Base-by-base conservation (phyloP, 108 stramenopile species). In the Pseudonitzschia pungens region DNA sequence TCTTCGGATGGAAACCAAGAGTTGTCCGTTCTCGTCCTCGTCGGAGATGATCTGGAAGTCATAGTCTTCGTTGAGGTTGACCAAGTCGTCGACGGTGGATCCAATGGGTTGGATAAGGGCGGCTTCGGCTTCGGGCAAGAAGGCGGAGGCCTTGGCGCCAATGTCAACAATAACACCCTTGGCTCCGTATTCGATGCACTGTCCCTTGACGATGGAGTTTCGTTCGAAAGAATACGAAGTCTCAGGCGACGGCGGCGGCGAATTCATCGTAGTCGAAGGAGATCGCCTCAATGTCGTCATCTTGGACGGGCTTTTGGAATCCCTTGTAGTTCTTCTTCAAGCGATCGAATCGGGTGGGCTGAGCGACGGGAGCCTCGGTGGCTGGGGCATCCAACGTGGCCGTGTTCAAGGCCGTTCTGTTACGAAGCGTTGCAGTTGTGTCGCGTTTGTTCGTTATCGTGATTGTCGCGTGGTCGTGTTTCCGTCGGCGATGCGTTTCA, bases 1-100 rank as follows among this genome's bases (percentile, higher is more conserved):
- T 44, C 94, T 78, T 45, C 90, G 78, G 68, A 96, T 72, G 59
- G 93, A 95, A 22, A 98, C 94, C 29, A 90, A 62, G 50, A 96
- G 80, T 64, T 97, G 95, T 27, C 94, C 95, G 64, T 96, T 93
- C 71, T 96, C 94, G 58, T 96, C 93, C 82, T 96, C 96, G 27
- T 96, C 96, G 29, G 91, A 92, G 71, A 98, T 96, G 81, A 98
- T 94, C 85, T 96, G 90, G 68, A 97, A 96, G 22, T 94, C 86
- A 29, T 82, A 65, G 67, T 94, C 88, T 29, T 81, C 77, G 58
- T 94, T 92, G 45, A 97, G 74, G n/a, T 76, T 67, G 29, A 97
- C 89, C 15, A 93, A 45, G 32, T 85, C 82, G 64, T 86, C 83
- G 60, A 96, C 88, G 48, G 62, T 53, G 5, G 65, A 50, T 36